Evolutionary conservation across 1,284 basidiomycete species (phyloP).

Genomic region (Heterobasidion parviporum): DNA sequence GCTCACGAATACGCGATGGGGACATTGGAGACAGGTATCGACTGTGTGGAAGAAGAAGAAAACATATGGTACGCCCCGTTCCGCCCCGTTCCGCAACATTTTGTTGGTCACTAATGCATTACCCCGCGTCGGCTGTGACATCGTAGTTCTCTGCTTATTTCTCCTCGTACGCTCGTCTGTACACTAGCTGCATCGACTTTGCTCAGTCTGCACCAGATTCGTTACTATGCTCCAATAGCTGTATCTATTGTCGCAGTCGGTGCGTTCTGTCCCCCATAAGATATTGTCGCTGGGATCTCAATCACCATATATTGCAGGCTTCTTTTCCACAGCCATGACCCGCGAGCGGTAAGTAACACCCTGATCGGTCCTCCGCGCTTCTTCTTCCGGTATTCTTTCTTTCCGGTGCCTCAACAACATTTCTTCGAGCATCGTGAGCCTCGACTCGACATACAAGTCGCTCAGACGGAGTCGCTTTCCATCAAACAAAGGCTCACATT

Average conservation of each 20-base stretch:
- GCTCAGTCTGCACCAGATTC: conserved; percentile 2
- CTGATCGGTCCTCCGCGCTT: background rate
- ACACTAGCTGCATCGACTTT: background rate
- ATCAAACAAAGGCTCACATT: background rate
- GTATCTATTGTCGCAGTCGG: conserved; percentile 10
- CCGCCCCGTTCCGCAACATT: background rate
- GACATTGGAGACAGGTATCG: conserved; percentile 2
- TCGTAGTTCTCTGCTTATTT: conserved; percentile 11
- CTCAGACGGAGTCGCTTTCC: background rate
- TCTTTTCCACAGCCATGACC: conserved; percentile 10
- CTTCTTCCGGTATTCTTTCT: background rate
- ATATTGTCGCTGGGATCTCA: background rate
- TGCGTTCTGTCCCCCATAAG: background rate
- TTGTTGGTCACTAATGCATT: background rate
- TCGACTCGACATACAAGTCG: background rate
- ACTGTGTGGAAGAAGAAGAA: conserved; percentile 14
- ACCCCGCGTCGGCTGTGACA: background rate
- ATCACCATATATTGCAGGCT: conserved; percentile 2
- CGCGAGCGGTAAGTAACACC: conserved; percentile 9
- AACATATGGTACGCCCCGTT: conserved; percentile 6
- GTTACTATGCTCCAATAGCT: conserved; percentile 11
- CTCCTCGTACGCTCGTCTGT: conserved; percentile 4
- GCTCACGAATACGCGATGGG: background rate
- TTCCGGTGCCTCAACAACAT: background rate
- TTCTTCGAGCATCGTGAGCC: background rate